Evolutionary conservation across 2,329 filamentous ascomycete species (phyloP), one percentile per base, ranked within the genome.

Genomic region (Chalaropsis thielavioides): DNA sequence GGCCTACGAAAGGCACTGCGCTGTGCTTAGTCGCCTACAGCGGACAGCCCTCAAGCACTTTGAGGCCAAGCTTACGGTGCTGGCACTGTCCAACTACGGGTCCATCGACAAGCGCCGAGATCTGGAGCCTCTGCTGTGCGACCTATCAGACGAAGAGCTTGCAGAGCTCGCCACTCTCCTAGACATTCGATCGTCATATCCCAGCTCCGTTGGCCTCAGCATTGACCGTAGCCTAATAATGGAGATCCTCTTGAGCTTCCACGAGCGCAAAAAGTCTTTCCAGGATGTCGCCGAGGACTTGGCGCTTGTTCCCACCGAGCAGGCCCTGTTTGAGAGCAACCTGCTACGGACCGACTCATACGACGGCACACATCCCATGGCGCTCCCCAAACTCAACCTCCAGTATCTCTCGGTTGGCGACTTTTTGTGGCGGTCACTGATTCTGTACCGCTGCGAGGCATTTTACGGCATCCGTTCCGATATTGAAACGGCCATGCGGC

Each of bases 381-480:
- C 94, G 2, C 84, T 99, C 54, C 94, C 94, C 2, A 99, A 99
- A 73, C 76, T 97, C 58, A 99, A 96, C 70, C 78, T 99, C 35
- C 94, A 99, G 72, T 99, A 99, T 74, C 80, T 99, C 15, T 95
- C 92, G 2, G 84, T 96, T 62, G 91, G 91, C 2, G 94, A 99
- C 74, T 99, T 99, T 70, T 77, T 99, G n/a, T 99, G 92, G 91
- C 84, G 95, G 68, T 91, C 92, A 0, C 87, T 97, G 71, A 81
- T 95, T 15, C 78, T 99, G 8, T 94, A 96, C 73, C 85, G 92
- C 49, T 89, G 87, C 66, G 94, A 99, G 74, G 83, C 92, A 0
- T 96, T 97, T 73, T 97, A 95, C 73, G 89, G 90, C 67, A 92
- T 99, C 67, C 85, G 91, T 58, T 92, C 91, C 71, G 90, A 99